Percentiles rank a stretch among this genome's conserved stretches.
Evolutionary conservation across 2,329 filamentous ascomycete species (phyloP).

Genomic region (Graphilbum sp.): DNA sequence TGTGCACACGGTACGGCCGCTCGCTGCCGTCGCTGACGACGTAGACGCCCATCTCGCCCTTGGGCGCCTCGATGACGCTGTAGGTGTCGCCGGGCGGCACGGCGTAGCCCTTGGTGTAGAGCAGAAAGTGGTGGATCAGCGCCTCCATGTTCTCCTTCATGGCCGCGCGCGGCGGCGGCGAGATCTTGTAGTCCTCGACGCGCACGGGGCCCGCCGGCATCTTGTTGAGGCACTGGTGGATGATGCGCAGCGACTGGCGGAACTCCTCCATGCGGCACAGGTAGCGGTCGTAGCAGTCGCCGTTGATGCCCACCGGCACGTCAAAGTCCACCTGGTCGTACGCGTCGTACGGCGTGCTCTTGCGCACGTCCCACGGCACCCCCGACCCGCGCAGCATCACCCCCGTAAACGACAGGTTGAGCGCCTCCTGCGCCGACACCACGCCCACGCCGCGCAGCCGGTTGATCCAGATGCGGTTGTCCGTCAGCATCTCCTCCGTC

Average conservation of each 20-base stretch:
- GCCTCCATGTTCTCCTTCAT: slow-evolving; percentile 99
- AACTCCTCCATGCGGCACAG: slow-evolving; percentile 99
- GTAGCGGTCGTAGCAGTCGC: slow-evolving; percentile 98
- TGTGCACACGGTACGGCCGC: slow-evolving; percentile 93
- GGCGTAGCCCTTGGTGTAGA: slow-evolving; percentile 96
- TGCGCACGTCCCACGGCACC: slow-evolving; percentile 90
- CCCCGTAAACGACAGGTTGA: slow-evolving; percentile 92
- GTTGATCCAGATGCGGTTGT: slow-evolving; percentile 98
- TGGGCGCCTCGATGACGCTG: slow-evolving; percentile 95
- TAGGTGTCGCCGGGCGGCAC: slow-evolving; percentile 97
- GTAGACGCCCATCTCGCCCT: slow-evolving; percentile 98
- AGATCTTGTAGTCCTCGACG: slow-evolving; percentile 97
- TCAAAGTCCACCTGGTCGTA: slow-evolving; percentile 98
- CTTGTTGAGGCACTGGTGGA: slow-evolving; percentile 97
- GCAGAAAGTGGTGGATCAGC: slow-evolving; percentile 95
- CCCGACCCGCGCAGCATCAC: slow-evolving; percentile 97
- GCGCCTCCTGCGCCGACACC: slow-evolving; percentile 78
- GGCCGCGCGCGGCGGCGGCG: slow-evolving; percentile 82
- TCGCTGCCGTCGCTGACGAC: slow-evolving; percentile 92
- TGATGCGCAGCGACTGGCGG: slow-evolving; percentile 93
- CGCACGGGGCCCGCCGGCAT: slow-evolving; percentile 91
- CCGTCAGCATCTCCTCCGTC: slow-evolving; percentile 94
- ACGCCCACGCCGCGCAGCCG: slow-evolving; percentile 84
- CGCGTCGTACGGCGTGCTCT: slow-evolving; percentile 92
- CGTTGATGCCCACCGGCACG: slow-evolving; percentile 88